These are phyloP conservation scores for Plantago lanceolata DNA, from an alignment of 305 asterid genomes.

Conservation along the genomic window DNA sequence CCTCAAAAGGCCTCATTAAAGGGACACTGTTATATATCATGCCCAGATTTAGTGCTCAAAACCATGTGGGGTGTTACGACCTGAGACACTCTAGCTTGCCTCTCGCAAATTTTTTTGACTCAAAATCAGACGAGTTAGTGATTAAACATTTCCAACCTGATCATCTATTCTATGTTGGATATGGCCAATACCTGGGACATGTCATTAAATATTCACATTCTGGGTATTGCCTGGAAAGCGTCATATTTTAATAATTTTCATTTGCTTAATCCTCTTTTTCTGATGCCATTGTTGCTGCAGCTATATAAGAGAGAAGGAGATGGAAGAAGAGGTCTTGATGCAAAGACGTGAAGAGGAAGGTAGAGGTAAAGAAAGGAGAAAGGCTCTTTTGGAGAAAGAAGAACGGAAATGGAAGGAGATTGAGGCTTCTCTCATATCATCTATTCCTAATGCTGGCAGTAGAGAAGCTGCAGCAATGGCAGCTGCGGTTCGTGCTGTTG, in stretches of 20 bases:
- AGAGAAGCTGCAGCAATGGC: slow-evolving; percentile 99
- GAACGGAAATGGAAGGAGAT: slow-evolving; percentile 99
- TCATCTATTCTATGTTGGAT: too few species aligned
- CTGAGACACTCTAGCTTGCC: too few species aligned
- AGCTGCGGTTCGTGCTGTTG: slow-evolving; percentile 99
- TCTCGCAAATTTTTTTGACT: too few species aligned
- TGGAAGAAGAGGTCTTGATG: slow-evolving; percentile 97
- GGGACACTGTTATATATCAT: too few species aligned
- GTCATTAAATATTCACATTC: too few species aligned
- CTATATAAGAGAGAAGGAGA: slow-evolving; percentile 96
- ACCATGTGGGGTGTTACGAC: too few species aligned
- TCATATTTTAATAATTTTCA: slow-evolving; percentile 9
- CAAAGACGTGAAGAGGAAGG: slow-evolving; percentile 99
- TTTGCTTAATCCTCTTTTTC: slow-evolving; percentile 20
- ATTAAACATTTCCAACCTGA: too few species aligned
- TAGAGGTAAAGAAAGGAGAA: slow-evolving; percentile 95
- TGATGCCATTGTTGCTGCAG: slow-evolving; percentile 39
- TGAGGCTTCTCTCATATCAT: slow-evolving; percentile 91
- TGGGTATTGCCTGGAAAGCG: too few species aligned
- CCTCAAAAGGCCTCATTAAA: too few species aligned
- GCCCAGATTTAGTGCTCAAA: too few species aligned
- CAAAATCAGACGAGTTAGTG: too few species aligned
- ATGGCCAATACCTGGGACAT: too few species aligned
- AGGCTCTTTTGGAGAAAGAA: slow-evolving; percentile 93
- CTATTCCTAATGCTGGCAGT: slow-evolving; percentile 97